Percentiles rank a stretch among this genome's conserved stretches.
These are phyloP conservation scores for Oidium heveae DNA, from an alignment of 2,329 filamentous ascomycete species.

Conservation along the genomic window DNA sequence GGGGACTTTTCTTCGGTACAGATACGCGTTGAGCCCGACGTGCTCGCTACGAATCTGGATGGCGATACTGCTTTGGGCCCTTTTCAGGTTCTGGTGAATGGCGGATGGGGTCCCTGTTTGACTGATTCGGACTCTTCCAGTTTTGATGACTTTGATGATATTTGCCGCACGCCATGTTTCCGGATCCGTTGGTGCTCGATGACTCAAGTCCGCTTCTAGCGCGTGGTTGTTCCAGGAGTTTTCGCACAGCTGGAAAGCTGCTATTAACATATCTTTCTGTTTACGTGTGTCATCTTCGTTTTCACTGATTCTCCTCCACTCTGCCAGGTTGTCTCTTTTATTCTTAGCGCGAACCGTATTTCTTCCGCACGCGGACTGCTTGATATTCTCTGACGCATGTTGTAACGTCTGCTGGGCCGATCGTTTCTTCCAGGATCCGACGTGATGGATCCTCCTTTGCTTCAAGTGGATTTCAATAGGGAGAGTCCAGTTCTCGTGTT, in stretches of 20 bases:
- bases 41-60: not conserved
- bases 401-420: not conserved
- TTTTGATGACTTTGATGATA: too few species aligned
- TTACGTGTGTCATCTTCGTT: too few species aligned
- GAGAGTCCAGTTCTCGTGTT: too few species aligned
- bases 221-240: not conserved
- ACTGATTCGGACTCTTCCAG: too few species aligned
- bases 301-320: too few species aligned
- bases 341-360: too few species aligned
- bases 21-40: not conserved
- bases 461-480: not conserved
- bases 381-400: not conserved
- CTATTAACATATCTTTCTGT: too few species aligned
- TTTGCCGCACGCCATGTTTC: too few species aligned
- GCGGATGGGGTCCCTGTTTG: not conserved
- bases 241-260: too few species aligned
- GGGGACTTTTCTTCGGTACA: too few species aligned
- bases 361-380: too few species aligned
- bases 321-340: too few species aligned
- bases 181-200: not conserved
- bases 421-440: not conserved
- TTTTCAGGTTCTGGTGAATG: not conserved
- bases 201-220: not conserved
- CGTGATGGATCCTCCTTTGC: not conserved
- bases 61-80: not conserved